phyloP scores from a whole-genome alignment of 257 asterid genomes.

The Prunella vulgaris region DNA sequence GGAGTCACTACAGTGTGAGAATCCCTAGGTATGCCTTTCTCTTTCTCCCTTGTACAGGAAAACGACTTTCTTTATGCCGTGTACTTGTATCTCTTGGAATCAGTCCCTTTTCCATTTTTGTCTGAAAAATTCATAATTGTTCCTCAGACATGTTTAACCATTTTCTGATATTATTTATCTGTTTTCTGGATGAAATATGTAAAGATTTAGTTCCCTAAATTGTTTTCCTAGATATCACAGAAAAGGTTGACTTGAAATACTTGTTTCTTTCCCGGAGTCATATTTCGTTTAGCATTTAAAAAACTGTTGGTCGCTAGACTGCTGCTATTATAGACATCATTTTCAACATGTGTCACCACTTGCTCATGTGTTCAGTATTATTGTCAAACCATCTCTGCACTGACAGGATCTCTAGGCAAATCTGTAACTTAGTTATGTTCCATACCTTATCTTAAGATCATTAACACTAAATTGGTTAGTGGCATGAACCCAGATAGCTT shows the following conservation, averaged over 20 bases:
- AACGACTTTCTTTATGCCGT: not conserved
- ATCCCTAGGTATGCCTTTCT: conserved; percentile 63
- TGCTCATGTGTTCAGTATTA: not conserved
- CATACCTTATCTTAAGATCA: not conserved
- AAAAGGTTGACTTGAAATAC: not conserved
- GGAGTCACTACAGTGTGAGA: conserved; percentile 87
- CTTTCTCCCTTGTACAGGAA: not conserved
- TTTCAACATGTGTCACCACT: not conserved
- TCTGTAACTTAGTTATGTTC: not conserved
- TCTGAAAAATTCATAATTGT: conserved; percentile 1
- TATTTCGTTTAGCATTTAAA: not conserved
- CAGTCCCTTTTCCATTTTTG: not conserved
- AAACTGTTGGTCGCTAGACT: not conserved
- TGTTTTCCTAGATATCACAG: not conserved
- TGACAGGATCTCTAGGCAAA: not conserved
- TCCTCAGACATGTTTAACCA: not conserved
- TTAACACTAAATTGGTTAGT: not conserved
- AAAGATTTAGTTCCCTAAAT: not conserved
- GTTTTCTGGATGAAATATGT: not conserved
- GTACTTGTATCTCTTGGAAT: not conserved
- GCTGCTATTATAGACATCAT: not conserved
- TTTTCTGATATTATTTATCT: conserved; percentile 5
- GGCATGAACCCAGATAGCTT: not conserved
- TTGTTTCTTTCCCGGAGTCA: not conserved
- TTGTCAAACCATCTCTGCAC: not conserved